Evolutionary conservation across 441 rosid species (phyloP).

Genomic region (Corymbia citriodora): DNA sequence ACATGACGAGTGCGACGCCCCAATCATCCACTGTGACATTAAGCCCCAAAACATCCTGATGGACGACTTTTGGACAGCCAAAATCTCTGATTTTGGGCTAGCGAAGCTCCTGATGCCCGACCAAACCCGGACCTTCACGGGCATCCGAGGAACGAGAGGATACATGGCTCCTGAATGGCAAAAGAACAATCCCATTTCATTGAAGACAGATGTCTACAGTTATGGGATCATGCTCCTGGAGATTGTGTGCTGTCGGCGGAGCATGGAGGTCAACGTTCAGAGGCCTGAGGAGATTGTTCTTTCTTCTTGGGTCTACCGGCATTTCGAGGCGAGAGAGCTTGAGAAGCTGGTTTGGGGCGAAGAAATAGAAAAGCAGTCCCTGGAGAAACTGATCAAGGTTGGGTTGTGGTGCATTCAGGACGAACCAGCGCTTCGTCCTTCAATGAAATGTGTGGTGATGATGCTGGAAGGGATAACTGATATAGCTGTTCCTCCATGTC

Average conservation of each 20-base stretch:
- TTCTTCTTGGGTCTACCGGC: not conserved
- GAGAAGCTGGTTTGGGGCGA: not conserved
- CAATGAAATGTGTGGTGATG: not conserved
- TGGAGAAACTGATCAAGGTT: not conserved
- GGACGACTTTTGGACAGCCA: not conserved
- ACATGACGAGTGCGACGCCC: not conserved
- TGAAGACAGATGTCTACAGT: not conserved
- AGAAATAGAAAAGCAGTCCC: not conserved
- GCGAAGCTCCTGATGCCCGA: not conserved
- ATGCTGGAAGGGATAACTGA: not conserved
- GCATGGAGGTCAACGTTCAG: not conserved
- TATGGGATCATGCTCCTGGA: not conserved
- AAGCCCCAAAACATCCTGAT: slow-evolving; percentile 1
- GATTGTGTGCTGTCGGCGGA: not conserved
- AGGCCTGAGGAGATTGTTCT: not conserved
- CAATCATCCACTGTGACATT: not conserved
- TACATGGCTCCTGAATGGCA: not conserved
- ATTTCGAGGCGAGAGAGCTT: not conserved
- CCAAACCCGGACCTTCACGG: not conserved
- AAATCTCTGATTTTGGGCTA: not conserved
- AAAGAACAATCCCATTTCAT: not conserved
- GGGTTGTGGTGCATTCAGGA: not conserved
- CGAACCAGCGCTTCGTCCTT: not conserved
- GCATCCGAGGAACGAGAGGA: not conserved
- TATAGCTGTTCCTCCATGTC: not conserved